phyloP scores from a whole-genome alignment of 192 early-diverging fungal genomes.

The Helicostylum pulchrum region DNA sequence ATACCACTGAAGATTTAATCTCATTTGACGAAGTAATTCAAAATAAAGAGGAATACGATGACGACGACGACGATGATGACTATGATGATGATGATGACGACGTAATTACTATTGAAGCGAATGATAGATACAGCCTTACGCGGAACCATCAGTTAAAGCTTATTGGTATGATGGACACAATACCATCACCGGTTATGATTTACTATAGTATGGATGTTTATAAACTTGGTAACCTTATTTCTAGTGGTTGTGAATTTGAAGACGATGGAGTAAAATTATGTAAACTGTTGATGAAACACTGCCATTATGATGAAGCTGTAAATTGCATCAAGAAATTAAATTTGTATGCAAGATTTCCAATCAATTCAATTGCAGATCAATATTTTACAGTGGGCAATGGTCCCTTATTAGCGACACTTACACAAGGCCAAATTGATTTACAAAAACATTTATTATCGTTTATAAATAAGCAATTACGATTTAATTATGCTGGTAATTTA shows the following conservation, averaged over 20 bases:
- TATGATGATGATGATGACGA: constrained; percentile 14
- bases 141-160: constrained; percentile 12
- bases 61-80: neutral
- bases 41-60: neutral
- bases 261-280: constrained; percentile 10
- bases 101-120: constrained; percentile 8
- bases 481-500: constrained; percentile 28
- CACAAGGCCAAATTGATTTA: neutral
- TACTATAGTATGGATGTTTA: constrained; percentile 27
- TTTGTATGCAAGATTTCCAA: constrained; percentile 14
- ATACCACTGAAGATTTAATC: constrained; percentile 11
- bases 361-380: constrained; percentile 14
- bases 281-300: constrained; percentile 13
- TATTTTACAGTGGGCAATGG: constrained; percentile 15
- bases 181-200: constrained; percentile 11
- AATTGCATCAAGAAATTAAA: constrained; percentile 19
- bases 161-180: constrained; percentile 7
- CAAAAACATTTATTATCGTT: constrained; percentile 8
- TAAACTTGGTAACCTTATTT: constrained; percentile 1
- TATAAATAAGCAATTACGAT: constrained; percentile 27
- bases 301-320: constrained; percentile 22
- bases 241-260: constrained; percentile 15
- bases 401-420: constrained; percentile 3
- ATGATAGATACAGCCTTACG: constrained; percentile 8
- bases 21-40: constrained; percentile 7